Base-by-base conservation (phyloP, 257 asterid species). In the Fraxinus cuspidata region DNA sequence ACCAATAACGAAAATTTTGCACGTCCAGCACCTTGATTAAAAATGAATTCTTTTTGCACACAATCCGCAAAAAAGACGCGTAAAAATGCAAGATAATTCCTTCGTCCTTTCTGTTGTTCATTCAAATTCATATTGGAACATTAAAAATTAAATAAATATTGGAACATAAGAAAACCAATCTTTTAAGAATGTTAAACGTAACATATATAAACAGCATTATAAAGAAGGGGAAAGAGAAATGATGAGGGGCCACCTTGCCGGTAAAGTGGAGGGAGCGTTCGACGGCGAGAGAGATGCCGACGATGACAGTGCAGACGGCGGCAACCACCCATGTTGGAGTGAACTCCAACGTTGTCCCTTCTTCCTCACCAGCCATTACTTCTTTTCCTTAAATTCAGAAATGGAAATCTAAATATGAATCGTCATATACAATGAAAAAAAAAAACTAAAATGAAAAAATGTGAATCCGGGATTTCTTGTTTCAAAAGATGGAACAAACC, bases 321-420 rank as follows among this genome's bases (percentile, higher is more conserved):
- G 98, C 98, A 51, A 91, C 92, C 70, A 93, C 96, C 98, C 98
- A 93, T 74, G 97, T 93, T 35, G 98, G 98, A 60, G 98, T 90
- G 81, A 51, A 91, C 87, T 91, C 97, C 86, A 93, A 81, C 64
- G 90, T 58, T 29, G 70, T 56, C 23, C 87, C 95, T 86, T 87
- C 90, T 74, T 68, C 94, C 69, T 63, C n/a, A 10, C 18, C 35
- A 63, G 69, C 34, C 69, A 63, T 63, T 63, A 27, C 25, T 63
- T 23, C 31, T 25, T 27, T 63, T 63, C 19, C 32, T 2, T 63
- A n/a, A 63, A 63, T 63, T 63, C 69, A 63, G 35, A 27, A 63
- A 63, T 63, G 69, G 8, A 63, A 63, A 63, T 27, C 69, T 9
- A 27, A 23, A 27, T 11, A 63, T 1, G 29, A 60, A 60, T 2